Evolutionary conservation across 345 rosid species (phyloP).

Genomic region (Litchi chinensis): DNA sequence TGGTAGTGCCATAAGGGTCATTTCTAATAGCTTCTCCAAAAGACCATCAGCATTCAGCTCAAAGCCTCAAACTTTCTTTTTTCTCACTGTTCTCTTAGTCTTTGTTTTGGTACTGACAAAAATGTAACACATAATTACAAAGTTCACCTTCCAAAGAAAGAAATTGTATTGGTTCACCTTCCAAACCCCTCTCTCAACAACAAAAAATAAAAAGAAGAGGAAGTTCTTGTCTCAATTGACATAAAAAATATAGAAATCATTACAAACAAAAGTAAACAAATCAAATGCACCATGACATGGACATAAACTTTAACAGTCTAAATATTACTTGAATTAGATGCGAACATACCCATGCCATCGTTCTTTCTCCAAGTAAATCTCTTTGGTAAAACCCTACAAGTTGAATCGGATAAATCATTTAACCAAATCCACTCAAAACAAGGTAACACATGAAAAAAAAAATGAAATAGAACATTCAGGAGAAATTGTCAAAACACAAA

Average conservation of each 20-base stretch:
- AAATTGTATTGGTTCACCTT: not conserved
- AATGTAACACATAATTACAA: not conserved
- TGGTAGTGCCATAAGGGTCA: not conserved
- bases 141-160: not conserved
- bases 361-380: conserved; percentile 95
- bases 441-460: not conserved
- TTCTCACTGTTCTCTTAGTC: not conserved
- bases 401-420: conserved; percentile 8
- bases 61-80: not conserved
- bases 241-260: not conserved
- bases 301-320: not conserved
- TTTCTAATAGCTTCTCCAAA: conserved; percentile 1
- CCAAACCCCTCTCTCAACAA: not conserved
- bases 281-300: not conserved
- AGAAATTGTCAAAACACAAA: not conserved
- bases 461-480: not conserved
- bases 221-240: not conserved
- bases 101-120: not conserved
- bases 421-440: not conserved
- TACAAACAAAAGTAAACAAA: not conserved
- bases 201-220: not conserved
- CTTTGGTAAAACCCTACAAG: conserved; percentile 94
- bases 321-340: conserved; percentile 16
- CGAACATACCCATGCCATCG: conserved; percentile 93
- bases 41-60: not conserved